Percentiles rank a stretch among this genome's conserved stretches.
These are phyloP conservation scores for Acorus calamus DNA, from an alignment of 106 monocot genomes.

Conservation along the genomic window DNA sequence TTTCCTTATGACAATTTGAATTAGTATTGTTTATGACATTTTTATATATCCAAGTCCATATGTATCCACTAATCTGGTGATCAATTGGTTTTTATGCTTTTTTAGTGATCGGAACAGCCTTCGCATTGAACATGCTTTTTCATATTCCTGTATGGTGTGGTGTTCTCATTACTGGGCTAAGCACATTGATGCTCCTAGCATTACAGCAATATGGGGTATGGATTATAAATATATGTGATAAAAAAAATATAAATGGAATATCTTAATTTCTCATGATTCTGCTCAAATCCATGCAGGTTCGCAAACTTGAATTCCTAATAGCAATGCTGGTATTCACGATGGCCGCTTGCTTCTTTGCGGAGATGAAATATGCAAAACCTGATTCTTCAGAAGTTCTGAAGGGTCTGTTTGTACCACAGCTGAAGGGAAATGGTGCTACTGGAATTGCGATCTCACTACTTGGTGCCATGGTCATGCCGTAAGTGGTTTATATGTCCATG, in stretches of 20 bases:
- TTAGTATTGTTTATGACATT: too few relatives aligned
- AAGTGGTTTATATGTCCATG: slow-evolving; percentile 18
- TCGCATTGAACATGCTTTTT: slow-evolving; percentile 93
- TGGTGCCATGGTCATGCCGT: slow-evolving; percentile 99
- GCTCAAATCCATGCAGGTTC: slow-evolving; percentile 38
- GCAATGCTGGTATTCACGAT: slow-evolving; percentile 69
- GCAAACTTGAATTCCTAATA: slow-evolving; percentile 86
- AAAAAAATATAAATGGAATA: neutral
- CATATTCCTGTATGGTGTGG: slow-evolving; percentile 83
- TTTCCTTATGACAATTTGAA: too few relatives aligned
- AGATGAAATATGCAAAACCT: slow-evolving; percentile 78
- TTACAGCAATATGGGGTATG: slow-evolving; percentile 98
- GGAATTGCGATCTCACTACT: slow-evolving; percentile 88
- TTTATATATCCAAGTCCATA: neutral
- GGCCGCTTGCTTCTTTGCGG: slow-evolving; percentile 72
- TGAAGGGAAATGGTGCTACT: slow-evolving; percentile 92
- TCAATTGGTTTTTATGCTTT: slow-evolving; percentile 4
- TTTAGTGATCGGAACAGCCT: slow-evolving; percentile 93
- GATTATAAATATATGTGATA: neutral
- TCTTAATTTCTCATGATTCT: neutral
- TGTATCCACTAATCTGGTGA: neutral
- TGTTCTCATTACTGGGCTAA: slow-evolving; percentile 82
- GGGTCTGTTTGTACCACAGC: slow-evolving; percentile 85
- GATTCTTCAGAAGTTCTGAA: slow-evolving; percentile 53
- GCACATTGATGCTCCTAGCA: slow-evolving; percentile 71